Conservation (phyloP, 2,329 filamentous ascomycete genomes). For the Metarhizium humberi region DNA sequence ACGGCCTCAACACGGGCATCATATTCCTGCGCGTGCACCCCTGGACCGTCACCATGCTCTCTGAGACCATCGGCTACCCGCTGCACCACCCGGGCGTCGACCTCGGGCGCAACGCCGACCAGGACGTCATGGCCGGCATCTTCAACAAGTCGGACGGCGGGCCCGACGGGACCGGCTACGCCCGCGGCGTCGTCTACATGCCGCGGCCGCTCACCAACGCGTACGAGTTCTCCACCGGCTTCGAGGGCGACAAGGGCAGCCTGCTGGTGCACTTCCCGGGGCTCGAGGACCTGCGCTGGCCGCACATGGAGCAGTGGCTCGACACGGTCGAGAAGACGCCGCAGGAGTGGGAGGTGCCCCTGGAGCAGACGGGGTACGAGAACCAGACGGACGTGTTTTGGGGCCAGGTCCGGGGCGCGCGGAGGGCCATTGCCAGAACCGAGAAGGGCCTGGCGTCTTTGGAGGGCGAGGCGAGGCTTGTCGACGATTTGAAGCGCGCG, state of each 20-base stretch:
- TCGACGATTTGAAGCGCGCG: background rate
- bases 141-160: background rate
- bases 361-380: background rate
- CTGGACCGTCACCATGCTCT: background rate
- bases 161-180: background rate
- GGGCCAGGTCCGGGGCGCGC: background rate
- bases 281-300: constrained; percentile 1
- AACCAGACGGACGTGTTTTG: background rate
- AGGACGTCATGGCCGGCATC: background rate
- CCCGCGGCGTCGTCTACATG: background rate
- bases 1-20: background rate
- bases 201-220: background rate
- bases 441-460: background rate
- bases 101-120: background rate
- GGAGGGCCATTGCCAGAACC: background rate
- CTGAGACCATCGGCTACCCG: background rate
- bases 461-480: background rate
- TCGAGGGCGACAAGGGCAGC: background rate
- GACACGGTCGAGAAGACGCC: background rate
- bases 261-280: background rate
- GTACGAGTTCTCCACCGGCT: background rate
- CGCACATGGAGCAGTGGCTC: constrained; percentile 8
- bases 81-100: background rate
- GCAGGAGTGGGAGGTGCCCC: background rate
- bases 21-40: background rate